Evolutionary conservation across 2,329 filamentous ascomycete species (phyloP).

Genomic region (Penicillium sp.): DNA sequence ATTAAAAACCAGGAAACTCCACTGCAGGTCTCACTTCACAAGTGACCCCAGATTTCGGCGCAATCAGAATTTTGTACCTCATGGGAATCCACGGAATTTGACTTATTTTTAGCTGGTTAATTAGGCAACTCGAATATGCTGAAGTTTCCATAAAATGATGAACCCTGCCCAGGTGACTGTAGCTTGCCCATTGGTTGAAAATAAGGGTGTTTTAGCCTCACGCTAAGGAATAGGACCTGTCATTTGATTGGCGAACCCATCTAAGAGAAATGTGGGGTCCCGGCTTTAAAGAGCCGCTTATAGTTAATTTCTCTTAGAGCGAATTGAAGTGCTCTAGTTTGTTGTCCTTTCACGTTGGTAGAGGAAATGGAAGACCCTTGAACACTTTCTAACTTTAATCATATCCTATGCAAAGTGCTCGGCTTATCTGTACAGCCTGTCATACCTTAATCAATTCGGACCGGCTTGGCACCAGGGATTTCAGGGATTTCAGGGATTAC

Average conservation of each 20-base stretch:
- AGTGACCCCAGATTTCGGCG: not conserved
- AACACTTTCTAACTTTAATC: not conserved
- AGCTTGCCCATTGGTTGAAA: not conserved
- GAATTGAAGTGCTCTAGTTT: not conserved
- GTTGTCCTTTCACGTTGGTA: not conserved
- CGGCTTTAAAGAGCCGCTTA: constrained; percentile 3
- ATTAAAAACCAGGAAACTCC: not conserved
- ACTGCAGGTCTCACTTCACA: constrained; percentile 2
- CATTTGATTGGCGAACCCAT: not conserved
- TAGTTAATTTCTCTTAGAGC: not conserved
- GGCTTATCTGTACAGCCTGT: not conserved
- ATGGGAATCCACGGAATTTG: not conserved
- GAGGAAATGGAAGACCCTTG: not conserved
- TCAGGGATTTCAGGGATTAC: not conserved
- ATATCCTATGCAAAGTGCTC: not conserved
- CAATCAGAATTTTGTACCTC: constrained; percentile 1
- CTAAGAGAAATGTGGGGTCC: not conserved
- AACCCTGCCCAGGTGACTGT: not conserved
- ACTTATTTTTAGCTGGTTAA: constrained; percentile 2
- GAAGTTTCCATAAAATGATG: not conserved
- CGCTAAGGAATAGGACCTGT: not conserved
- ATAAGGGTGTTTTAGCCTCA: constrained; percentile 1
- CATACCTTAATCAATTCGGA: constrained; percentile 2
- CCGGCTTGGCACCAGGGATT: constrained; percentile 5
- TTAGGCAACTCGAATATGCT: not conserved